phyloP scores from a whole-genome alignment of 345 rosid genomes.

The Eutrema yunnanense region DNA sequence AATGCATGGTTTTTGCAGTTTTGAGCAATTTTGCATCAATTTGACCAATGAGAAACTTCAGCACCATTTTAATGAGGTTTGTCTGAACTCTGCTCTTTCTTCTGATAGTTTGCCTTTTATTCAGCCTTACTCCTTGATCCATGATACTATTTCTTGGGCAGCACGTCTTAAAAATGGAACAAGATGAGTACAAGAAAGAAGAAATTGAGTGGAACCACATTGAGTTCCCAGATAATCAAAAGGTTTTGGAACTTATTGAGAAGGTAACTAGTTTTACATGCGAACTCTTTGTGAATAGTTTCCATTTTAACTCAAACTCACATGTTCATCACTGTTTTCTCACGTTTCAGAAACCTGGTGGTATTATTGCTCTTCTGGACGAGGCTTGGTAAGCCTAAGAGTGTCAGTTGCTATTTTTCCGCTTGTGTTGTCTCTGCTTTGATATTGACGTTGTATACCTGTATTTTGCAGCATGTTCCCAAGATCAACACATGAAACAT shows the following conservation, averaged over 20 bases:
- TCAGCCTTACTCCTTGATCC: conserved; percentile 15
- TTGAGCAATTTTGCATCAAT: conserved; percentile 99
- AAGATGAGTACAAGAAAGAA: conserved; percentile 97
- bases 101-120: conserved; percentile 16
- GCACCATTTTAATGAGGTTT: conserved; percentile 96
- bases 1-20: conserved; percentile 48
- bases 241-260: conserved; percentile 90
- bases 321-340: conserved; percentile 7
- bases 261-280: conserved; percentile 49
- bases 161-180: conserved; percentile 99
- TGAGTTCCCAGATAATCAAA: conserved; percentile 78
- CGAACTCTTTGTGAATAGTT: not conserved
- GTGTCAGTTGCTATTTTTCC: conserved; percentile 11
- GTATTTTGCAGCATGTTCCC: conserved; percentile 80
- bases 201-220: conserved; percentile 94
- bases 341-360: conserved; percentile 82
- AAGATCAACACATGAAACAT: conserved; percentile 95
- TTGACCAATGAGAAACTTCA: conserved; percentile 98
- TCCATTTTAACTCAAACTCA: not conserved
- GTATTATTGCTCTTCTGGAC: conserved; percentile 91
- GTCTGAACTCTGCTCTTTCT: conserved; percentile 12
- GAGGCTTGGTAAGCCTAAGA: conserved; percentile 85
- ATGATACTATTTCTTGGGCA: conserved; percentile 34
- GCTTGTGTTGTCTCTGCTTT: not conserved
- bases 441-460: conserved; percentile 12